Percentiles rank a stretch among this genome's conserved stretches.
phyloP scores from a whole-genome alignment of 2,329 filamentous ascomycete genomes.

The Cercospora sesami region DNA sequence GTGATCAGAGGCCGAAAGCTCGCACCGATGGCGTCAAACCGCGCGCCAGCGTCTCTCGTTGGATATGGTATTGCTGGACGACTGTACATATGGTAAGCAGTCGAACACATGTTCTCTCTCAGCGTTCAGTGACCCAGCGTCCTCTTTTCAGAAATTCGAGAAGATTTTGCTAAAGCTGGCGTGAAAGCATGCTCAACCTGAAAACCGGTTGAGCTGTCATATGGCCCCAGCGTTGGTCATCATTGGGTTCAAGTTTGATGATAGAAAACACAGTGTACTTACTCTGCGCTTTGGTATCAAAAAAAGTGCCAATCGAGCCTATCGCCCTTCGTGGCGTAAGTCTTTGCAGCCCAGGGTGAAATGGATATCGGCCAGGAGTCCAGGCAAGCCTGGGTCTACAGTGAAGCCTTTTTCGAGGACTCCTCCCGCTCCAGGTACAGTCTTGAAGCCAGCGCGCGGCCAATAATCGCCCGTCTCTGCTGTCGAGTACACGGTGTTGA shows the following conservation, averaged over 20 bases:
- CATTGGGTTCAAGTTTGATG: constrained; percentile 9
- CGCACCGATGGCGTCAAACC: neutral
- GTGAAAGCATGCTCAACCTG: constrained; percentile 37
- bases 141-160: constrained; percentile 27
- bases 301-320: neutral
- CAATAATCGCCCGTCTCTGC: constrained; percentile 32
- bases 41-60: neutral
- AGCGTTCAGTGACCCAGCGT: neutral
- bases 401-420: constrained; percentile 31
- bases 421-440: constrained; percentile 24
- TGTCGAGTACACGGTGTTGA: constrained; percentile 27
- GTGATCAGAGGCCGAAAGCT: neutral
- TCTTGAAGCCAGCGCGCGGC: constrained; percentile 27
- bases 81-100: neutral
- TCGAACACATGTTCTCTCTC: neutral
- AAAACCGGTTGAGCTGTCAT: constrained; percentile 31
- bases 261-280: constrained; percentile 1
- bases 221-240: constrained; percentile 39
- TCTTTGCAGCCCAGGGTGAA: constrained; percentile 25
- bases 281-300: neutral
- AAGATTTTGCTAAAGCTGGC: constrained; percentile 37
- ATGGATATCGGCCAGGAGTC: constrained; percentile 28
- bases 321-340: constrained; percentile 4
- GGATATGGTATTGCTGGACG: neutral
- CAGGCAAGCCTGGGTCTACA: constrained; percentile 23